Evolutionary conservation across 306 rosid genomes (phyloP).

Genomic region (Cucurbita moschata): DNA sequence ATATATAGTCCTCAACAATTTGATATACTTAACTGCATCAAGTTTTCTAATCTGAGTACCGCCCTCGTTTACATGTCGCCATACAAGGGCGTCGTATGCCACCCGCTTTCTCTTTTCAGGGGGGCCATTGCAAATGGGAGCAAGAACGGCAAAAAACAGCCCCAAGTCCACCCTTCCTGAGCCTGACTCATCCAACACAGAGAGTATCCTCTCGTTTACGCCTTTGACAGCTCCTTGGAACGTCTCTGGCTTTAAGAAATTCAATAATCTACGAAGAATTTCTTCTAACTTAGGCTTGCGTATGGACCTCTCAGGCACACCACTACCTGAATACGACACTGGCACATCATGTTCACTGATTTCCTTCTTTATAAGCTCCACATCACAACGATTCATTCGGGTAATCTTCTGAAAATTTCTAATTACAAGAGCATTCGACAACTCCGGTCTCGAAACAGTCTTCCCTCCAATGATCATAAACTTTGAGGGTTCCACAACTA

Average conservation of each 20-base stretch:
- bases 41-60: conserved; percentile 45
- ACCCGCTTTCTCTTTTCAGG: conserved; percentile 73
- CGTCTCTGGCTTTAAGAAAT: conserved; percentile 81
- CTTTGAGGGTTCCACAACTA: conserved; percentile 44
- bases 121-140: conserved; percentile 80
- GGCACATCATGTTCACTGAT: conserved; percentile 74
- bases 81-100: conserved; percentile 80
- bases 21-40: conserved; percentile 57
- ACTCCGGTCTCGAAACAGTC: conserved; percentile 57
- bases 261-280: conserved; percentile 65
- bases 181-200: conserved; percentile 63
- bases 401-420: conserved; percentile 81
- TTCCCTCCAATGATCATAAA: conserved; percentile 64
- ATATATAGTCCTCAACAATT: conserved; percentile 64
- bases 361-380: conserved; percentile 76
- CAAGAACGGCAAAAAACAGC: conserved; percentile 73
- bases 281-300: conserved; percentile 88
- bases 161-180: conserved; percentile 92
- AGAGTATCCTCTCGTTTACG: conserved; percentile 81
- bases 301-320: conserved; percentile 74
- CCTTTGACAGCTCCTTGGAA: conserved; percentile 95
- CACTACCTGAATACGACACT: conserved; percentile 73
- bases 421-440: conserved; percentile 57
- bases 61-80: conserved; percentile 90
- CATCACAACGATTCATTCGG: conserved; percentile 76